A percentile compares a stretch with the other conserved stretches of the same genome.
These are phyloP conservation scores for Eucalyptus paniculata DNA, from an alignment of 345 rosid species.

Conservation along the genomic window DNA sequence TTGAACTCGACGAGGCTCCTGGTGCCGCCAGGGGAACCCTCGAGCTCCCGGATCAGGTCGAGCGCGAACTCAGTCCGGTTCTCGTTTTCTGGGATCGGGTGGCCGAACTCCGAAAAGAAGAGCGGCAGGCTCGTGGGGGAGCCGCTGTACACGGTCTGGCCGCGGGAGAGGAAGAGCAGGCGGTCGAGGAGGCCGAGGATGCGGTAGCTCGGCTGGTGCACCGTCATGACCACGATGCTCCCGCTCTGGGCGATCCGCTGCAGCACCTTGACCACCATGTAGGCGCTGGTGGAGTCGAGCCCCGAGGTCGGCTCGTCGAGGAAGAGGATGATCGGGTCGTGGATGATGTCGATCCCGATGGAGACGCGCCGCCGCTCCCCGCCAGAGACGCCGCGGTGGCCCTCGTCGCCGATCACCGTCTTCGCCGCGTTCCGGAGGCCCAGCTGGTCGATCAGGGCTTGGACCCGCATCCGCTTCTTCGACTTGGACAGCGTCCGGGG, in stretches of 20 bases:
- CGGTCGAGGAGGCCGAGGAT: constrained; percentile 70
- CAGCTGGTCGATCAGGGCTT: constrained; percentile 73
- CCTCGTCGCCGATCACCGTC: constrained; percentile 88
- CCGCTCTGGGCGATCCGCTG: constrained; percentile 90
- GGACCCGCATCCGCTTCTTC: constrained; percentile 58
- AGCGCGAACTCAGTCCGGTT: constrained; percentile 81
- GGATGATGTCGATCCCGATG: constrained; percentile 80
- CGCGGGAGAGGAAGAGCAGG: constrained; percentile 69
- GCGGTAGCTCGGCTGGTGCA: constrained; percentile 88
- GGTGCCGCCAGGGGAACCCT: constrained; percentile 78
- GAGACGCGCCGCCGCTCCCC: constrained; percentile 91
- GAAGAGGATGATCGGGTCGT: constrained; percentile 75
- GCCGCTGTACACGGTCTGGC: constrained; percentile 87
- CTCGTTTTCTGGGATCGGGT: constrained; percentile 76
- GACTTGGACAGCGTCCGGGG: constrained; percentile 66
- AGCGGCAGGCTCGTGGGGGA: constrained; percentile 47
- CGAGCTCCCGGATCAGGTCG: constrained; percentile 76
- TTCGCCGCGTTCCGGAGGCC: constrained; percentile 75
- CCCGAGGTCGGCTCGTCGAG: constrained; percentile 96
- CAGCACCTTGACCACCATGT: constrained; percentile 85
- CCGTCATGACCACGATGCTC: constrained; percentile 84
- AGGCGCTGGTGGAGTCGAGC: constrained; percentile 87
- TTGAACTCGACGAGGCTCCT: constrained; percentile 72
- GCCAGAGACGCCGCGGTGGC: constrained; percentile 88
- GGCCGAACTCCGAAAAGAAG: constrained; percentile 68